Conservation (phyloP, 139 green algal species). For the Volvox africanus region DNA sequence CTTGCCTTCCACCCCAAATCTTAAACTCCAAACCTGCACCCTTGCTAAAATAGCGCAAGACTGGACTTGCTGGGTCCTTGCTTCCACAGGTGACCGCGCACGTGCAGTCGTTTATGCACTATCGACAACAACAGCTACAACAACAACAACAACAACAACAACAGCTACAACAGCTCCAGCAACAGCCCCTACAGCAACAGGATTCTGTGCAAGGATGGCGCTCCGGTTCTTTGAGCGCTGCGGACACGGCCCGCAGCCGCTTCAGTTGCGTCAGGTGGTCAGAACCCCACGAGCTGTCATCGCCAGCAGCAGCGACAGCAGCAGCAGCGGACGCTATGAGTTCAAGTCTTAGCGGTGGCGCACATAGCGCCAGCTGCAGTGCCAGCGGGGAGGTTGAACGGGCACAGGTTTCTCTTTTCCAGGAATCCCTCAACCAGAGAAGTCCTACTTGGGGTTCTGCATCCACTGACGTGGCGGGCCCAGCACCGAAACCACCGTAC, state of each 20-base stretch:
- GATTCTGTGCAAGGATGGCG: too few relatives aligned
- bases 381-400: background rate
- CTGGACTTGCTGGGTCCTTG: background rate
- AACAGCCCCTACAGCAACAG: background rate
- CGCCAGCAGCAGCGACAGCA: background rate
- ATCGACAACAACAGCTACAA: conserved; percentile 1
- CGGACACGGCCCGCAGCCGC: background rate
- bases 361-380: background rate
- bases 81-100: conserved; percentile 10
- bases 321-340: background rate
- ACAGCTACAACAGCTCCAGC: background rate
- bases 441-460: too few relatives aligned
- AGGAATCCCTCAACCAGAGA: too few relatives aligned
- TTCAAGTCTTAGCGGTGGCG: too few relatives aligned
- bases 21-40: too few relatives aligned
- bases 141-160: background rate
- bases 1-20: too few relatives aligned
- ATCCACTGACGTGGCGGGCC: too few relatives aligned
- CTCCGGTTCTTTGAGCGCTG: too few relatives aligned
- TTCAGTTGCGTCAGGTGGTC: background rate
- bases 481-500: background rate
- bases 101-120: conserved; percentile 23
- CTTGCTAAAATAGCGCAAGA: too few relatives aligned
- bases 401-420: too few relatives aligned
- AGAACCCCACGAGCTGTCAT: background rate